Percentiles rank a stretch among this genome's conserved stretches.
phyloP scores from a whole-genome alignment of 2,329 filamentous ascomycete genomes.

The Xylaria polymorpha region DNA sequence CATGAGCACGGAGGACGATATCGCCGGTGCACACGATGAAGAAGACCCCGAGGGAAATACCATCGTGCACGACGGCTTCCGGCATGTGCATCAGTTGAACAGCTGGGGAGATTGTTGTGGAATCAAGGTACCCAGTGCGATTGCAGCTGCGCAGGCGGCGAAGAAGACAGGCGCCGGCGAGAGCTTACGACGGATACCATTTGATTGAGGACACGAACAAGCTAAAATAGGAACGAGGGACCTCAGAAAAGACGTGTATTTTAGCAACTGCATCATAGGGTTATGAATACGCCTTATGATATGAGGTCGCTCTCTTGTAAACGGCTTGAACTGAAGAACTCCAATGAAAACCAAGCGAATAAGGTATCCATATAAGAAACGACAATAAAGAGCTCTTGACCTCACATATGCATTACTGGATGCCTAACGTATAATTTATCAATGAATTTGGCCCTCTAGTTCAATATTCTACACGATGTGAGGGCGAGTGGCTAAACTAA shows the following conservation, averaged over 20 bases:
- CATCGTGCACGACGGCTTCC: slow-evolving; percentile 73
- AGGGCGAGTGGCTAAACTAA: slow-evolving; percentile 30
- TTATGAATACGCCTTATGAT: not conserved
- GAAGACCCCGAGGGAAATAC: slow-evolving; percentile 67
- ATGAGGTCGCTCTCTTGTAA: no score
- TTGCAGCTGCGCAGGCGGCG: slow-evolving; percentile 90
- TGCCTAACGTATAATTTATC: slow-evolving; percentile 9
- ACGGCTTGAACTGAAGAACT: not conserved
- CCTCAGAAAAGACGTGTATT: not conserved
- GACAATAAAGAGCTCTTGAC: not conserved
- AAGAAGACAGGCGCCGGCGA: slow-evolving; percentile 75
- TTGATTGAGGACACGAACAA: slow-evolving; percentile 66
- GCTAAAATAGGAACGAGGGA: not conserved
- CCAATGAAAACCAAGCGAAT: not conserved
- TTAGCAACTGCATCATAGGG: not conserved
- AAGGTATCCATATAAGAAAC: not conserved
- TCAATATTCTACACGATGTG: slow-evolving; percentile 30
- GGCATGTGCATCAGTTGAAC: slow-evolving; percentile 76
- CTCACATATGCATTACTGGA: slow-evolving; percentile 1
- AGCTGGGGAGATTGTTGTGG: slow-evolving; percentile 97
- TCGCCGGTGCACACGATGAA: slow-evolving; percentile 59
- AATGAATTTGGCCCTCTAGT: slow-evolving; percentile 21
- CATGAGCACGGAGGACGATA: slow-evolving; percentile 77
- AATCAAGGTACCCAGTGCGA: slow-evolving; percentile 94
- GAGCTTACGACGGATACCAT: slow-evolving; percentile 78